phyloP scores from a whole-genome alignment of 176 grass and related monocot genomes.

The Leersia perrieri region DNA sequence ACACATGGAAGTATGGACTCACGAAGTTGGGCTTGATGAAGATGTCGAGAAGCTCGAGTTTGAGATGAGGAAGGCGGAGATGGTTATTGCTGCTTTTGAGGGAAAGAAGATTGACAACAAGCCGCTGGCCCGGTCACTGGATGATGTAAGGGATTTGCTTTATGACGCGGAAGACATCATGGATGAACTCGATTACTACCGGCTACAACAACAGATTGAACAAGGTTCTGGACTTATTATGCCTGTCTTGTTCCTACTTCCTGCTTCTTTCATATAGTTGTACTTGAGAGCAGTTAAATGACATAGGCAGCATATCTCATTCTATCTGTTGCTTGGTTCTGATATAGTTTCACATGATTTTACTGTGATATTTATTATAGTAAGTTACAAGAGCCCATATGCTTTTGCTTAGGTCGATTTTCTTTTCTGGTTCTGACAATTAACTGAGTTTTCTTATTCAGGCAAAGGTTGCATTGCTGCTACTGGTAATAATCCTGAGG shows the following conservation, averaged over 20 bases:
- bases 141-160: neutral
- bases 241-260: neutral
- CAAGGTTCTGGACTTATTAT: neutral
- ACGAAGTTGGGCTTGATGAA: neutral
- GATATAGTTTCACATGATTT: neutral
- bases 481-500: neutral
- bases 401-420: neutral
- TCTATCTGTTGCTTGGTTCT: neutral
- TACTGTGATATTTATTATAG: neutral
- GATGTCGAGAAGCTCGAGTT: neutral
- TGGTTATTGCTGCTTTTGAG: neutral
- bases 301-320: neutral
- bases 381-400: neutral
- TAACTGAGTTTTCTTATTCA: neutral
- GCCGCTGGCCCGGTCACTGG: neutral
- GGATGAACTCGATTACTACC: slow-evolving; percentile 25
- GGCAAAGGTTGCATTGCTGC: neutral
- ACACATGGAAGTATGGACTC: slow-evolving; percentile 1
- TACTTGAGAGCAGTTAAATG: neutral
- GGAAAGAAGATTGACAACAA: neutral
- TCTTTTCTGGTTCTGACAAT: neutral
- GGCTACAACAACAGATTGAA: neutral
- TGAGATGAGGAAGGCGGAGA: neutral
- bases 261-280: neutral
- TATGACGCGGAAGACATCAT: slow-evolving; percentile 27